Percentiles rank a stretch among this genome's conserved stretches.
phyloP scores from a whole-genome alignment of 495 filamentous ascomycete species.

The Hypoxylon lienhwacheense region DNA sequence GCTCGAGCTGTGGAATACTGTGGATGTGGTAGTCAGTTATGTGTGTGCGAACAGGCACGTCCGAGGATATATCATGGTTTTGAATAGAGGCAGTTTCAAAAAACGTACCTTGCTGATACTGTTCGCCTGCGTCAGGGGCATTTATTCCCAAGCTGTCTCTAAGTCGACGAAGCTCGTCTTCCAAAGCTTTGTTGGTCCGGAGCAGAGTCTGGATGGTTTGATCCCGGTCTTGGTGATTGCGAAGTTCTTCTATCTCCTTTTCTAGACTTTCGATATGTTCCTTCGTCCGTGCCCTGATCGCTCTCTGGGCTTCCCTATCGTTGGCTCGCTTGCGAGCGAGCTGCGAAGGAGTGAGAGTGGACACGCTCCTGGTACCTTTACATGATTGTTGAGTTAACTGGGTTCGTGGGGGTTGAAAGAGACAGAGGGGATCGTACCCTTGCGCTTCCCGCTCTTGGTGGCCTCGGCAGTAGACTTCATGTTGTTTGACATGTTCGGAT shows the following conservation, averaged over 20 bases:
- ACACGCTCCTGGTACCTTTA: constrained; percentile 66
- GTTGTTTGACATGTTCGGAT: constrained; percentile 5
- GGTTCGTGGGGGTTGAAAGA: background rate
- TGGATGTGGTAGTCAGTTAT: constrained; percentile 29
- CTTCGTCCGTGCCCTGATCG: constrained; percentile 81
- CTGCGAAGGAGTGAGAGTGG: constrained; percentile 72
- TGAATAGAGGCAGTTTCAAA: no score
- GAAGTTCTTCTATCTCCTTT: constrained; percentile 63
- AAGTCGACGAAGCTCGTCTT: constrained; percentile 41
- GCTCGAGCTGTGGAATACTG: constrained; percentile 24
- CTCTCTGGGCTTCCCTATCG: constrained; percentile 84
- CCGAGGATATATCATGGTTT: constrained; percentile 3
- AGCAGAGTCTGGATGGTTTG: constrained; percentile 42
- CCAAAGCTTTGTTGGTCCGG: constrained; percentile 43
- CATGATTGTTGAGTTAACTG: constrained; percentile 5
- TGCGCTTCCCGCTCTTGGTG: constrained; percentile 41
- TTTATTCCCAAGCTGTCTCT: constrained; percentile 37
- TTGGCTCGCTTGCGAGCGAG: constrained; percentile 81
- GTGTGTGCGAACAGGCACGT: constrained; percentile 2
- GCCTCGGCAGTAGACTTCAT: constrained; percentile 29
- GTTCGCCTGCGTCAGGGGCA: constrained; percentile 6
- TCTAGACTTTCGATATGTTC: constrained; percentile 78
- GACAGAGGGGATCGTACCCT: constrained; percentile 31
- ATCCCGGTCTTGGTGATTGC: constrained; percentile 40
- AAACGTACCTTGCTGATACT: constrained; percentile 22